Percentiles rank a stretch among this genome's conserved stretches.
These are phyloP conservation scores for Mortierella sp. DNA, from an alignment of 371 early-diverging fungal genomes.

Conservation along the genomic window DNA sequence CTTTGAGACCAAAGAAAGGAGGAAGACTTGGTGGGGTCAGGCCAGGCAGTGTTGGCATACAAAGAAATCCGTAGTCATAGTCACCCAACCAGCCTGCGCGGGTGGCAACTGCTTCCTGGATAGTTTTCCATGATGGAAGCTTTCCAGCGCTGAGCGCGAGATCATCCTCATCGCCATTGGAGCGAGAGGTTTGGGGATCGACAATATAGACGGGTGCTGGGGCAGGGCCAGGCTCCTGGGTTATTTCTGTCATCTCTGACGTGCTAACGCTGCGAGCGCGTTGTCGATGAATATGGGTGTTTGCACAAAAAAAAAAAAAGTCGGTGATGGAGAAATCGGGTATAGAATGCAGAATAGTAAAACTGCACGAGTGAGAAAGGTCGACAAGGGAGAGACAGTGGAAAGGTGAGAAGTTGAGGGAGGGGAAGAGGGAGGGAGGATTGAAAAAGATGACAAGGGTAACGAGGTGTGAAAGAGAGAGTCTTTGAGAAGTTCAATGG, in stretches of 20 bases:
- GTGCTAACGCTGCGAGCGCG: neutral
- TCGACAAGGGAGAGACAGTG: neutral
- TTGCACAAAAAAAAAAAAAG: neutral
- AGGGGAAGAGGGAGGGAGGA: neutral
- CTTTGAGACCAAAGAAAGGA: constrained; percentile 71
- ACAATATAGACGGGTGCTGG: constrained; percentile 35
- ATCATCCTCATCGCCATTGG: constrained; percentile 33
- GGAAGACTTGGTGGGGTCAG: constrained; percentile 47
- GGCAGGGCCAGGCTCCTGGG: constrained; percentile 22
- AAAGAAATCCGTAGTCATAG: constrained; percentile 64
- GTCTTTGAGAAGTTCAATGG: neutral
- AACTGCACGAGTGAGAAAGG: neutral
- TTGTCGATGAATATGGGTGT: neutral
- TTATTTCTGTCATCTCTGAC: constrained; percentile 31
- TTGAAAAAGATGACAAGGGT: neutral
- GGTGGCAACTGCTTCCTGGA: constrained; percentile 58
- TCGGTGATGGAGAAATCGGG: neutral
- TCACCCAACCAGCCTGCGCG: constrained; percentile 68
- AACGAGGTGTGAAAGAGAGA: neutral
- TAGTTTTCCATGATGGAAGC: constrained; percentile 31
- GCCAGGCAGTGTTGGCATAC: constrained; percentile 58
- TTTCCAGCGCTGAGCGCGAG: constrained; percentile 38
- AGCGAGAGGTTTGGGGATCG: constrained; percentile 38
- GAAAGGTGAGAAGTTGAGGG: neutral
- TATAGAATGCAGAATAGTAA: neutral